Evolutionary conservation across 495 filamentous ascomycete genomes (phyloP), one percentile per base, ranked within the genome.

Genomic region (Podospora conica): DNA sequence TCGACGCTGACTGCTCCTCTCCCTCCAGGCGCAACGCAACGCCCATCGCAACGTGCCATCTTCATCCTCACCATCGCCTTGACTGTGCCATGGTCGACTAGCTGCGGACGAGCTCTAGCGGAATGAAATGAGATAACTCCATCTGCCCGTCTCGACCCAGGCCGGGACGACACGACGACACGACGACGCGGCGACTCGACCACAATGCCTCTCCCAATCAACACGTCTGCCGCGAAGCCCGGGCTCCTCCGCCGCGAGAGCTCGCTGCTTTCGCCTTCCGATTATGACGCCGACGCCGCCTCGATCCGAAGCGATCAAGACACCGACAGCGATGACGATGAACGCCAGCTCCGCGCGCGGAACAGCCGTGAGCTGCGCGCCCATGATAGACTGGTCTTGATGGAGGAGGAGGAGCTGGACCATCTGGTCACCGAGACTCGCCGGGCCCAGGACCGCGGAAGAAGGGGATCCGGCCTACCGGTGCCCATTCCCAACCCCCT

Each of bases 341-440:
- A 88, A 65, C 79, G 90, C 63, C 79, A 88, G 25, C 78, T 82
- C 62, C 82, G 82, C 11, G 84, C 85, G 29, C 83, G 90, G 15
- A 90, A 85, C 58, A 91, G 90, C 67, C 77, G 84, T 56, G 92
- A 96, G 73, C 79, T 92, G 25, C 80, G 85, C 12, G 81, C 85
- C 24, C 85, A 90, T 74, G 93, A 96, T 71, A 83, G 85, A 57
- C 82, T 87, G n/a, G 88, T 96, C 0, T 75, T 97, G 65, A 84
- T 90, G 55, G 91, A 95, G 67, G 93, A 98, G 78, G 93, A 97
- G 64, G 93, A 97, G 72, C 80, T 89, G 57, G 93, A 96, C 71
- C 86, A 89, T 66, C 75, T 97, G 55, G 81, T 97, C 78, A 85
- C 48, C 68, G 80, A 72, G 75, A 80, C 70, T 59, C 79, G 77